Evolutionary conservation across 257 asterid genomes (phyloP), one percentile per base, ranked within the genome.

Genomic region (Pogostemon cablin): DNA sequence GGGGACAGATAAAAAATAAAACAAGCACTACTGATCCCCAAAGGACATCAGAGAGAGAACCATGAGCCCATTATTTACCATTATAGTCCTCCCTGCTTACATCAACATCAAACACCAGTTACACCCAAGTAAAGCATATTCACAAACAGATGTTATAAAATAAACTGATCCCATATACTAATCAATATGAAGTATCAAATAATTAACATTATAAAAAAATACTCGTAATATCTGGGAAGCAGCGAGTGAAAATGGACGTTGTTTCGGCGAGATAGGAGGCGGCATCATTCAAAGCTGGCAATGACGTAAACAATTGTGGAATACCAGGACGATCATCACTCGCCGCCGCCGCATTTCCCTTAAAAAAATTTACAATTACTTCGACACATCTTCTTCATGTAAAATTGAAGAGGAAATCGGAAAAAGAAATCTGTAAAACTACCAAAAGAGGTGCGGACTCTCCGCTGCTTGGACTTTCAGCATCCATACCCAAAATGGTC

Each of bases 231-330:
- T 85, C 89, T 9, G 88, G 67, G 76, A 91, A 91, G 79, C 97
- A 95, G 9, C 96, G 84, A 25, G 98, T 84, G 79, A 89, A 89
- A 63, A 85, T 84, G 5, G 97, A 89, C 60, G 95, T 81, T 5
- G 97, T 84, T 69, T 88, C 96, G 7, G 97, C 86, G 71, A 91
- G 74, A 85, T 85, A 91, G 35, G 97, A 83, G 65, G 99, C 95
- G 62, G 98, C 97, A 1, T 89, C 97, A 63, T 85, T 76, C 47
- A 95, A 78, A 66, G 86, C 71, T 5, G 98, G 96, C 43, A 90
- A 80, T 50, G 97, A 87, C 66, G 93, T 74, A 66, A 90, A 88
- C 7, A 89, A 80, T 82, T 86, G 96, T 37, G 98, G 98, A 62
- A 87, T 72, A 3, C 88, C 86, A 48, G 86, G 78, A 44, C 90